A percentile compares a stretch with the other conserved stretches of the same genome.
phyloP scores from a whole-genome alignment of 805 yeast species.

The Saturnispora galanensis region DNA sequence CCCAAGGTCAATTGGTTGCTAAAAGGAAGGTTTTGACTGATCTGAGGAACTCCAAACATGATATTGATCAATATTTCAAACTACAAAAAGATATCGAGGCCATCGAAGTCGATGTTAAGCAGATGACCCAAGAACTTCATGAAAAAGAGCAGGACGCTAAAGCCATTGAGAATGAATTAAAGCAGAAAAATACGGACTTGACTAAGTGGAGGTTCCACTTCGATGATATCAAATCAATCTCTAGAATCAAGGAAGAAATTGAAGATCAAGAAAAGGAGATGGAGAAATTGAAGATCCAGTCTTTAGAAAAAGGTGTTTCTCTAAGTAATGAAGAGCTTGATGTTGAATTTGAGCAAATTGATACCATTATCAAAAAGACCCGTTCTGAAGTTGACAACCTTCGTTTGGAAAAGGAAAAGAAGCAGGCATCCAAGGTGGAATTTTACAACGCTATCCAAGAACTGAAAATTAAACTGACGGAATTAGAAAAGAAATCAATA shows the following conservation, averaged over 20 bases:
- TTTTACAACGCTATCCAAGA: constrained; percentile 46
- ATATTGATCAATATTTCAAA: constrained; percentile 18
- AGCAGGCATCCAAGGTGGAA: constrained; percentile 33
- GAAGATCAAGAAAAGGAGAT: constrained; percentile 9
- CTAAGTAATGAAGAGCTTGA: constrained; percentile 40
- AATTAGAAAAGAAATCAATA: constrained; percentile 40
- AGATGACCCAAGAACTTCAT: not conserved
- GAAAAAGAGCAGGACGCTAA: constrained; percentile 8
- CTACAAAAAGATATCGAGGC: constrained; percentile 24
- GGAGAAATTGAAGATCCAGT: not conserved
- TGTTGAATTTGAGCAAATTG: constrained; percentile 29
- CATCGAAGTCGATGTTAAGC: not conserved
- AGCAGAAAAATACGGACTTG: constrained; percentile 1
- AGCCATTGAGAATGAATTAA: constrained; percentile 21
- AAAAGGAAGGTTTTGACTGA: constrained; percentile 23
- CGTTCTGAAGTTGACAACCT: constrained; percentile 28
- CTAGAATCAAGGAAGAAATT: constrained; percentile 7
- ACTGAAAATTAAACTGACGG: constrained; percentile 39
- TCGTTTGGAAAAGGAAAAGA: constrained; percentile 34
- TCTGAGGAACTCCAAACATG: constrained; percentile 22
- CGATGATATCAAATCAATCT: constrained; percentile 7
- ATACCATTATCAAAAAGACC: constrained; percentile 29
- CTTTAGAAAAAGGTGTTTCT: constrained; percentile 18
- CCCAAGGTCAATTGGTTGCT: constrained; percentile 16
- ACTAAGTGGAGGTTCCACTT: constrained; percentile 7